phyloP scores from a whole-genome alignment of 2,329 filamentous ascomycete genomes.

The Plenodomus lindquistii region DNA sequence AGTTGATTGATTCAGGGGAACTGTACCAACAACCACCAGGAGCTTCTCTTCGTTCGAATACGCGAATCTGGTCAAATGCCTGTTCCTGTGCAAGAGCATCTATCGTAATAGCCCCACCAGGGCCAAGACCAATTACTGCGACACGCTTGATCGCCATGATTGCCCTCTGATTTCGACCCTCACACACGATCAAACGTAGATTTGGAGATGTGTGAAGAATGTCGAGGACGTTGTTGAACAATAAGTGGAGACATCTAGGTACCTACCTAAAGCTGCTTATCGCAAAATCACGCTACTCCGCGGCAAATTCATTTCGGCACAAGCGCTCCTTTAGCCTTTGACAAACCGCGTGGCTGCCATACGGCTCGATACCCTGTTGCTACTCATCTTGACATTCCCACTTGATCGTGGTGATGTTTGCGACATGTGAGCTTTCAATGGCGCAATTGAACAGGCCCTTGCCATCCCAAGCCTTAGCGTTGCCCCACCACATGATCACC shows the following conservation, averaged over 20 bases:
- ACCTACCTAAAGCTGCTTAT: not conserved
- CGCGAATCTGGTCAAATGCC: conserved; percentile 61
- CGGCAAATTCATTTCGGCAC: not conserved
- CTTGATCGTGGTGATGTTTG: conserved; percentile 4
- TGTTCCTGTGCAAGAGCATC: conserved; percentile 64
- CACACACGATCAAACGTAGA: not conserved
- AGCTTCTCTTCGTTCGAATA: conserved; percentile 64
- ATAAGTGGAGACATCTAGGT: not conserved
- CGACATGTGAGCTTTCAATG: conserved; percentile 24
- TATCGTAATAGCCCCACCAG: conserved; percentile 62
- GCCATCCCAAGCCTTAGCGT: conserved; percentile 10
- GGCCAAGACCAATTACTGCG: conserved; percentile 65
- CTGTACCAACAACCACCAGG: conserved; percentile 66
- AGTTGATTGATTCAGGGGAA: not conserved
- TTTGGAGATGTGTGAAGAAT: not conserved
- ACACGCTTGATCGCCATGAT: conserved; percentile 45
- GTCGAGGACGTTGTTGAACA: not conserved
- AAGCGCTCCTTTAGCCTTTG: not conserved
- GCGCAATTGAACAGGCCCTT: conserved; percentile 23
- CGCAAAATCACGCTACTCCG: not conserved
- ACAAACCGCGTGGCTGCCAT: conserved; percentile 2
- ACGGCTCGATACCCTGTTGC: too few relatives aligned
- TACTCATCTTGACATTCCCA: not conserved
- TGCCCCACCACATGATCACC: not conserved
- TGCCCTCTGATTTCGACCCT: not conserved